phyloP scores from a whole-genome alignment of 2,329 filamentous ascomycete genomes.

The Capronia americana region DNA sequence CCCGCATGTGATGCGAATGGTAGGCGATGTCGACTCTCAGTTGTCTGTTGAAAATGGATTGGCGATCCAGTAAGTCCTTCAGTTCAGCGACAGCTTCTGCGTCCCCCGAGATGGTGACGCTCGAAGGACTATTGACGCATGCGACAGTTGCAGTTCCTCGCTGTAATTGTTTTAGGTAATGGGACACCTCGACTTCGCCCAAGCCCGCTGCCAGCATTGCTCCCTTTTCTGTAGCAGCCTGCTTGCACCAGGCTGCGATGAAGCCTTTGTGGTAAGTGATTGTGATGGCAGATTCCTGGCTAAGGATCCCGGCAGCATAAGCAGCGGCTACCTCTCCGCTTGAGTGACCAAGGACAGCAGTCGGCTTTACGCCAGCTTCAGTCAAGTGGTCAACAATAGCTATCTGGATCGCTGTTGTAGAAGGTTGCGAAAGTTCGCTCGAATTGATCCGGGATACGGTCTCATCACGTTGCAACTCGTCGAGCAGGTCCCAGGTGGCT shows the following conservation, averaged over 20 bases:
- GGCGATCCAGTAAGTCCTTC: slow-evolving; percentile 30
- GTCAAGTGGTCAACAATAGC: slow-evolving; percentile 44
- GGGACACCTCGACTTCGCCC: slow-evolving; percentile 21
- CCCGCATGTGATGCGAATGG: slow-evolving; percentile 46
- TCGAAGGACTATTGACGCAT: slow-evolving; percentile 45
- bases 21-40: slow-evolving; percentile 44
- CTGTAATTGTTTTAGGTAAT: slow-evolving; percentile 16
- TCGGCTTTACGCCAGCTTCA: slow-evolving; percentile 39
- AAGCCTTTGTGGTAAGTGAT: slow-evolving; percentile 41
- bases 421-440: slow-evolving; percentile 39
- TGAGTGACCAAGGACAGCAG: slow-evolving; percentile 45
- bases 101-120: slow-evolving; percentile 46
- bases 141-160: slow-evolving; percentile 35
- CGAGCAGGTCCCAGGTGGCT: no score
- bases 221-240: no score
- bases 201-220: slow-evolving; percentile 45
- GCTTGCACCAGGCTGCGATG: no score
- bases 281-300: slow-evolving; percentile 27
- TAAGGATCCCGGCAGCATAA: slow-evolving; percentile 42
- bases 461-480: no score
- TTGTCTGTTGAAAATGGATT: slow-evolving; percentile 40
- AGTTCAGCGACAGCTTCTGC: slow-evolving; percentile 36
- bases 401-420: slow-evolving; percentile 46
- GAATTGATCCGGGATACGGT: no score
- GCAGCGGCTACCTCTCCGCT: slow-evolving; percentile 49